phyloP scores from a whole-genome alignment of 2,329 filamentous ascomycete genomes.

The Aureobasidium zeae region DNA sequence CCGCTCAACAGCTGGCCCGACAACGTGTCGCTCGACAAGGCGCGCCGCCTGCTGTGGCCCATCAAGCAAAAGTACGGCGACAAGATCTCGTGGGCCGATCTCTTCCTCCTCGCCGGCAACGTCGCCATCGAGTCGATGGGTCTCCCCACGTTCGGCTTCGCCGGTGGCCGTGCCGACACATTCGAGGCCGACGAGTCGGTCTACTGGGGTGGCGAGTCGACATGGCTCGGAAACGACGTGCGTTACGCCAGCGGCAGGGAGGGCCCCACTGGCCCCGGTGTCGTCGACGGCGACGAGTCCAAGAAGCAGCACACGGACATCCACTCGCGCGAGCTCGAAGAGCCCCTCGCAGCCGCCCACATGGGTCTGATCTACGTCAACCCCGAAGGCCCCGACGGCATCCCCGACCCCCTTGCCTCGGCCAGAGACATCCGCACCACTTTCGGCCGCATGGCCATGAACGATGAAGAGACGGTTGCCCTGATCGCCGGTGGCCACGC shows the following conservation, averaged over 20 bases:
- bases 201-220: slow-evolving; percentile 68
- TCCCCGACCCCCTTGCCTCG: slow-evolving; percentile 59
- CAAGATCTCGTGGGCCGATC: slow-evolving; percentile 73
- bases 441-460: slow-evolving; percentile 74
- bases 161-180: slow-evolving; percentile 60
- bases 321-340: slow-evolving; percentile 56
- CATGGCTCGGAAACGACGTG: slow-evolving; percentile 65
- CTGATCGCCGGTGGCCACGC: slow-evolving; percentile 70
- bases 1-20: slow-evolving; percentile 77
- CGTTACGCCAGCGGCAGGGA: slow-evolving; percentile 51
- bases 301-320: slow-evolving; percentile 36
- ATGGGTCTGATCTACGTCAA: slow-evolving; percentile 79
- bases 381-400: slow-evolving; percentile 66
- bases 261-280: slow-evolving; percentile 36
- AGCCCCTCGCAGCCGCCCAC: slow-evolving; percentile 57
- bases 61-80: slow-evolving; percentile 79
- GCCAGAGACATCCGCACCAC: slow-evolving; percentile 65
- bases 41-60: slow-evolving; percentile 67
- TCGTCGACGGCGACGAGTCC: slow-evolving; percentile 34
- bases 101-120: slow-evolving; percentile 63
- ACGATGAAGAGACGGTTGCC: slow-evolving; percentile 72
- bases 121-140: slow-evolving; percentile 71
- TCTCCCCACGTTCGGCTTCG: slow-evolving; percentile 64
- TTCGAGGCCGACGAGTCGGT: slow-evolving; percentile 68
- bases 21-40: slow-evolving; percentile 71